Conservation (phyloP, 305 asterid species). For the Fraxinus latifolia region DNA sequence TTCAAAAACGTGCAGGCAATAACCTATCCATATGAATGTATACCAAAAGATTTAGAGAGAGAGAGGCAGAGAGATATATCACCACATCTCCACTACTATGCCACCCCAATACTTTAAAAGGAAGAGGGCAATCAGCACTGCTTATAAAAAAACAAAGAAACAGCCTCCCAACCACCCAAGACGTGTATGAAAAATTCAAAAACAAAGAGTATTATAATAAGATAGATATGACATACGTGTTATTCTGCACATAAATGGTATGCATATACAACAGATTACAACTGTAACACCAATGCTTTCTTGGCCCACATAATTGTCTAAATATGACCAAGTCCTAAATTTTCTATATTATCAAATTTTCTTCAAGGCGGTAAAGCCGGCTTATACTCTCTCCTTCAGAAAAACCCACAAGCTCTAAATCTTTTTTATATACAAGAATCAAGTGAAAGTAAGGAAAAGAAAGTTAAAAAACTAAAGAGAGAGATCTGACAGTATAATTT, state of each 20-base stretch:
- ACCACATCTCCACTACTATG: conserved; percentile 29
- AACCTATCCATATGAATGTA: conserved; percentile 20
- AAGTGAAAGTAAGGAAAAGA: background rate
- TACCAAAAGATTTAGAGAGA: background rate
- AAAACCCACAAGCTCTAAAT: conserved; percentile 10
- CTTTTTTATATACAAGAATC: background rate
- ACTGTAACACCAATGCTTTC: conserved; percentile 36
- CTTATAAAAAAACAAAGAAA: conserved; percentile 32
- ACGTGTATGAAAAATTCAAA: conserved; percentile 68
- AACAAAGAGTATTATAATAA: conserved; percentile 22
- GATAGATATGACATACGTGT: background rate
- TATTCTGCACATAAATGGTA: conserved; percentile 17
- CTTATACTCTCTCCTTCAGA: conserved; percentile 5
- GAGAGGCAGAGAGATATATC: conserved; percentile 8
- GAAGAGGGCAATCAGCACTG: conserved; percentile 1
- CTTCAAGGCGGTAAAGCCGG: conserved; percentile 16
- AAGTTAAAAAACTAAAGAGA: conserved; percentile 5
- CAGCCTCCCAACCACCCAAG: conserved; percentile 37
- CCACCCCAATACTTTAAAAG: conserved; percentile 22
- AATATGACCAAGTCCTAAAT: background rate
- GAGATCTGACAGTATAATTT: conserved; percentile 22
- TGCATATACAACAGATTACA: conserved; percentile 31
- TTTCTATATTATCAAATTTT: background rate
- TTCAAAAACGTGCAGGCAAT: conserved; percentile 16
- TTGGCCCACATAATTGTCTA: conserved; percentile 19